These are phyloP conservation scores for Seminavis robusta DNA, from an alignment of 108 stramenopile genomes.

Conservation along the genomic window DNA sequence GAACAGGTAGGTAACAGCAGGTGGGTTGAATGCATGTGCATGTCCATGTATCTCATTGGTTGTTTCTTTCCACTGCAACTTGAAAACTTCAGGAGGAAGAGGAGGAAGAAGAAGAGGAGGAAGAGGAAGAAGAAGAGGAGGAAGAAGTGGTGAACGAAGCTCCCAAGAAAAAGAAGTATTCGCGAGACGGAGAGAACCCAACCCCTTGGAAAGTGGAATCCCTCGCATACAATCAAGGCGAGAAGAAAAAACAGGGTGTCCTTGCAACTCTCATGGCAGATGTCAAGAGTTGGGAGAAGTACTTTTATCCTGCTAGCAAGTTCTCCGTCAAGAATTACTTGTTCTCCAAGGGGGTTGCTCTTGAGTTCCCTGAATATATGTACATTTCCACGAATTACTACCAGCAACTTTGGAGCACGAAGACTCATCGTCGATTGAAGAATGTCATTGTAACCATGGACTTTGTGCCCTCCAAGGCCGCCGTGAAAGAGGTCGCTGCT, in stretches of 20 bases:
- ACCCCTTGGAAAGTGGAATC: constrained; percentile 88
- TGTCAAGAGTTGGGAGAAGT: constrained; percentile 64
- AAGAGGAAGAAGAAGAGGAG: constrained; percentile 90
- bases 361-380: constrained; percentile 85
- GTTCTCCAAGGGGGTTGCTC: constrained; percentile 61
- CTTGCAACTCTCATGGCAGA: too few species aligned
- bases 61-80: background rate
- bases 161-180: constrained; percentile 93
- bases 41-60: background rate
- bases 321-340: constrained; percentile 95
- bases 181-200: constrained; percentile 93
- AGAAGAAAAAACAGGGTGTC: background rate
- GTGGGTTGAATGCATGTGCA: constrained; percentile 14
- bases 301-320: constrained; percentile 92
- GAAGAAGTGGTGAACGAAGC: constrained; percentile 92
- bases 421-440: constrained; percentile 94
- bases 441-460: constrained; percentile 97
- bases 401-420: constrained; percentile 88
- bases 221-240: constrained; percentile 27
- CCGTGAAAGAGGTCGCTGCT: constrained; percentile 65
- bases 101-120: constrained; percentile 94
- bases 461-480: constrained; percentile 68
- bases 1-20: constrained; percentile 72
- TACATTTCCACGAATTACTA: constrained; percentile 95
- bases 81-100: constrained; percentile 63